These are phyloP conservation scores for Ceriops zippeliana DNA, from an alignment of 345 rosid species.

Conservation along the genomic window DNA sequence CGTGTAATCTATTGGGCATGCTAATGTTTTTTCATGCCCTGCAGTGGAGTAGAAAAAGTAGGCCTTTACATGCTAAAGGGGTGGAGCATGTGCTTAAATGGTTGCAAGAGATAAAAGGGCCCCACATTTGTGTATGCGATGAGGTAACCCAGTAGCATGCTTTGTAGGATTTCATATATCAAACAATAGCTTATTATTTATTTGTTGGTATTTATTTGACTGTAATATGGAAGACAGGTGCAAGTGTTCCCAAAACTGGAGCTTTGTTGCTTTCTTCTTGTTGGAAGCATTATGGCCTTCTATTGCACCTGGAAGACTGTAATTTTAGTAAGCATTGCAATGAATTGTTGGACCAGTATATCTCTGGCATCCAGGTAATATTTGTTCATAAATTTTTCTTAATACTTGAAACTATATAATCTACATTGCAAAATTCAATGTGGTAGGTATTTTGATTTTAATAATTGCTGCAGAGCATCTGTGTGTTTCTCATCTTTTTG, in stretches of 20 bases:
- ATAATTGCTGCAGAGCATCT: too few relatives aligned
- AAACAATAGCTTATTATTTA: constrained; percentile 20
- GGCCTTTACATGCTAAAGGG: constrained; percentile 79
- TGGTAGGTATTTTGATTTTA: too few relatives aligned
- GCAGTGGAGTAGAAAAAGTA: constrained; percentile 84
- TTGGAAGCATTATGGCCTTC: constrained; percentile 75
- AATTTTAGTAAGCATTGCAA: constrained; percentile 49
- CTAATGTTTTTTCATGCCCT: constrained; percentile 22
- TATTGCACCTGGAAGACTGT: constrained; percentile 72
- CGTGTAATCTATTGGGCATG: not conserved
- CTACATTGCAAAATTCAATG: too few relatives aligned
- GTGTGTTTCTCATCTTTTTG: too few relatives aligned
- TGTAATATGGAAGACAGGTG: constrained; percentile 38
- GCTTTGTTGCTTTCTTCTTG: constrained; percentile 70
- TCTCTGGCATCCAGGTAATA: constrained; percentile 79
- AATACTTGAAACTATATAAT: too few relatives aligned
- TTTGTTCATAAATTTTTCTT: not conserved
- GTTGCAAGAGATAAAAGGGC: constrained; percentile 56
- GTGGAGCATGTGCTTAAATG: constrained; percentile 71
- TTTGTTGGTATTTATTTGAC: constrained; percentile 20
- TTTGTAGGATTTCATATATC: constrained; percentile 13
- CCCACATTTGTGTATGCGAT: constrained; percentile 40
- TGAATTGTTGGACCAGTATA: constrained; percentile 65
- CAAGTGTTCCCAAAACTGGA: constrained; percentile 33
- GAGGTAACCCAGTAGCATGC: constrained; percentile 57